A percentile compares a stretch with the other conserved stretches of the same genome.
Conservation (phyloP, 176 grass and related monocot genomes). For the Zea luxurians region DNA sequence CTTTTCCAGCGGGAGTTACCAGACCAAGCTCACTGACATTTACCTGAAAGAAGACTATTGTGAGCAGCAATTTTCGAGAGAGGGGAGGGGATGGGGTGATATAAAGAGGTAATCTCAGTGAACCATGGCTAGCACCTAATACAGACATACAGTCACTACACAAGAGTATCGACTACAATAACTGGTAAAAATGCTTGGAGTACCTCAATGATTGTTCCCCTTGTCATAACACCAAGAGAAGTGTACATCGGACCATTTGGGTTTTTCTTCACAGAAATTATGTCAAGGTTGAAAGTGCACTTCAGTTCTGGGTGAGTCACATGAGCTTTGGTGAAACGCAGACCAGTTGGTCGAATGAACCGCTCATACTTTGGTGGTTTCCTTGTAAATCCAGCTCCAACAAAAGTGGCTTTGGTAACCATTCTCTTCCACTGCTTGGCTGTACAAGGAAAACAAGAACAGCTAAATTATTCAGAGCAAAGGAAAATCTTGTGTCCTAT, state of each 20-base stretch:
- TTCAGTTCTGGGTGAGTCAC: conserved; percentile 89
- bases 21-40: conserved; percentile 94
- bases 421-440: conserved; percentile 98
- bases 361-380: conserved; percentile 89
- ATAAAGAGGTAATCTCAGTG: neutral
- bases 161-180: neutral
- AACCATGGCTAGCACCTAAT: neutral
- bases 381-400: conserved; percentile 88
- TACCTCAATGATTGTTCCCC: conserved; percentile 93
- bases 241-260: conserved; percentile 93
- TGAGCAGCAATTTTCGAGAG: neutral
- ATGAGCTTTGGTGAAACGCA: conserved; percentile 86
- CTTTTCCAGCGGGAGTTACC: conserved; percentile 92
- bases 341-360: conserved; percentile 78
- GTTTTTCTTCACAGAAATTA: conserved; percentile 93
- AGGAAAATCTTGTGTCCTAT: neutral
- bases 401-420: conserved; percentile 89
- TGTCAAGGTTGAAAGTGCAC: conserved; percentile 90
- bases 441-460: conserved; percentile 37
- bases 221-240: conserved; percentile 89
- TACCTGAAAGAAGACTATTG: conserved; percentile 48
- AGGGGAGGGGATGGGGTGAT: neutral
- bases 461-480: neutral
- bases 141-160: neutral
- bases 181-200: neutral